Evolutionary conservation across 768 basidiomycete genomes (phyloP).

Genomic region (Scleroderma bovista): DNA sequence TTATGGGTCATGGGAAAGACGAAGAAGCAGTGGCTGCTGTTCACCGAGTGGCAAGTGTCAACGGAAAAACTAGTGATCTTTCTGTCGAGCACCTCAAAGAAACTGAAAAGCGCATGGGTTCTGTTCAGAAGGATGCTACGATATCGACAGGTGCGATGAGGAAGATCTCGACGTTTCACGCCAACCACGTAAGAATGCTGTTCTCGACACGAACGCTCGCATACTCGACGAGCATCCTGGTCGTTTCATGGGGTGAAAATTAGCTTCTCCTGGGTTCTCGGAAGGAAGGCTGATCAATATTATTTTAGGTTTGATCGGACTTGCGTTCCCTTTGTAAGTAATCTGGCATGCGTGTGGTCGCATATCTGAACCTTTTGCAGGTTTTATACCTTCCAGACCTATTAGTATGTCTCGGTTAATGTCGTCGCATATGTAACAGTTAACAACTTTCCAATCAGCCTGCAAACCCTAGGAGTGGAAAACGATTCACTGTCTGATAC

Average conservation of each 20-base stretch:
- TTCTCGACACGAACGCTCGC: slow-evolving; percentile 48
- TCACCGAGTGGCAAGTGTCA: slow-evolving; percentile 55
- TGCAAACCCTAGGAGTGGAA: slow-evolving; percentile 62
- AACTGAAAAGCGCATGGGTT: slow-evolving; percentile 10
- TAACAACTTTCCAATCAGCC: slow-evolving; percentile 30
- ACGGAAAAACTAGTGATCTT: slow-evolving; percentile 45
- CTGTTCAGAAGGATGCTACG: slow-evolving; percentile 4
- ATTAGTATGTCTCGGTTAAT: neutral
- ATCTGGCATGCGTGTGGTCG: neutral
- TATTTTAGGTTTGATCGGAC: slow-evolving; percentile 59
- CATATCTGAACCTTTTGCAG: slow-evolving; percentile 17
- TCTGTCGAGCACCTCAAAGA: slow-evolving; percentile 46
- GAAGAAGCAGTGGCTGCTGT: slow-evolving; percentile 56
- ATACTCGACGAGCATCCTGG: slow-evolving; percentile 43
- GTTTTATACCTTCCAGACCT: slow-evolving; percentile 48
- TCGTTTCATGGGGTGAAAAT: slow-evolving; percentile 49
- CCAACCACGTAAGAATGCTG: slow-evolving; percentile 40
- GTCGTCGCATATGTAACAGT: neutral
- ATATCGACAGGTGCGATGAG: slow-evolving; percentile 34
- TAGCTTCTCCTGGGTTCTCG: neutral
- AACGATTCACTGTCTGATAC: slow-evolving; percentile 64
- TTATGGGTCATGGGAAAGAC: slow-evolving; percentile 64
- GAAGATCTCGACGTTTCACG: slow-evolving; percentile 34
- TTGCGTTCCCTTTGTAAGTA: slow-evolving; percentile 64
- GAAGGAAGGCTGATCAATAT: neutral